Conservation (phyloP, 2,329 filamentous ascomycete species). For the Trichoderma koningiopsis region DNA sequence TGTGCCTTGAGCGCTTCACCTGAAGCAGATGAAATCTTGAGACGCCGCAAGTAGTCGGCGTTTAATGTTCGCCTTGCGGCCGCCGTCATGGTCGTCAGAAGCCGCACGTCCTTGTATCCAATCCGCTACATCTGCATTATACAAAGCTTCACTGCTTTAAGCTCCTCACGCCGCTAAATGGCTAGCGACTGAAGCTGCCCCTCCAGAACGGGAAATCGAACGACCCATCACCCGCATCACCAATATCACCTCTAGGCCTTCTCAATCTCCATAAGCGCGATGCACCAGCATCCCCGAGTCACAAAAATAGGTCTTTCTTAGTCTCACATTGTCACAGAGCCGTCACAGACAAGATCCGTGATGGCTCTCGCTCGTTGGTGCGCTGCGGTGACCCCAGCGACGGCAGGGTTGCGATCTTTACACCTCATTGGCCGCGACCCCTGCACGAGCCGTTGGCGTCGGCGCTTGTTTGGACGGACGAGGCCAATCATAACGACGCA, state of each 20-base stretch:
- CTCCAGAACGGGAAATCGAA: not conserved
- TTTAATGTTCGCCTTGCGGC: not conserved
- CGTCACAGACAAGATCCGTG: slow-evolving; percentile 17
- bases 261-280: slow-evolving; percentile 20
- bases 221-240: not conserved
- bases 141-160: not conserved
- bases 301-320: slow-evolving; percentile 19
- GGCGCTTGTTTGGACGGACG: slow-evolving; percentile 22
- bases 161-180: not conserved
- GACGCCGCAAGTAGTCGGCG: not conserved
- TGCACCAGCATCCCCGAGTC: not conserved
- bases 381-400: slow-evolving; percentile 11
- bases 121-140: not conserved
- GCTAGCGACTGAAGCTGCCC: not conserved
- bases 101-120: not conserved
- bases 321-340: slow-evolving; percentile 12
- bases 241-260: slow-evolving; percentile 17
- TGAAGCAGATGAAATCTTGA: not conserved
- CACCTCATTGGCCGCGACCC: slow-evolving; percentile 25
- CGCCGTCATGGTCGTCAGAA: not conserved
- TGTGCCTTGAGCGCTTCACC: not conserved
- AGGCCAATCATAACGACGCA: slow-evolving; percentile 24
- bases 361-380: slow-evolving; percentile 16
- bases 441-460: slow-evolving; percentile 4
- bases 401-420: not conserved